Percentiles rank a stretch among this genome's conserved stretches.
phyloP scores from a whole-genome alignment of 495 filamentous ascomycete species.

The Copromyces sp. region DNA sequence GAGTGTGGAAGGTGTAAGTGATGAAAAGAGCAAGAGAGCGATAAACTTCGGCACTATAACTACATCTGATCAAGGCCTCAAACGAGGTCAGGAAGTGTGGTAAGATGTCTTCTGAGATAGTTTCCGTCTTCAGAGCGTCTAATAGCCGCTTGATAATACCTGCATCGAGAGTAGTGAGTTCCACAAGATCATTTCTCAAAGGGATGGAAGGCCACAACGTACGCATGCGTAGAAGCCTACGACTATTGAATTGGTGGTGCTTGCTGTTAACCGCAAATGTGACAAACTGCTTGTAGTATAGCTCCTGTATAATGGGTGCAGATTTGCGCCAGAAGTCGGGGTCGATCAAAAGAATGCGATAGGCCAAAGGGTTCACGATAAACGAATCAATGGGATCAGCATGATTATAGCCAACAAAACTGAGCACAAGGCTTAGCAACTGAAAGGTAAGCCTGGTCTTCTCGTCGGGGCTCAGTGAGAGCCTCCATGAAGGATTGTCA shows the following conservation, averaged over 20 bases:
- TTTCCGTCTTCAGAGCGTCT: constrained; percentile 77
- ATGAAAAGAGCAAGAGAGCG: constrained; percentile 86
- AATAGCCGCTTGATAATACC: constrained; percentile 83
- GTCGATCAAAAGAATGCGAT: constrained; percentile 83
- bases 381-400: constrained; percentile 70
- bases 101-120: constrained; percentile 58
- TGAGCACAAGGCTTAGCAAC: constrained; percentile 65
- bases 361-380: constrained; percentile 91
- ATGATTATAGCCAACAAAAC: constrained; percentile 78
- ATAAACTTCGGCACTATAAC: constrained; percentile 69
- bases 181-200: not conserved
- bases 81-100: constrained; percentile 69
- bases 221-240: constrained; percentile 82
- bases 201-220: constrained; percentile 31
- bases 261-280: constrained; percentile 76
- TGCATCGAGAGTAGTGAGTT: constrained; percentile 27
- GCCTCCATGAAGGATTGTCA: constrained; percentile 29
- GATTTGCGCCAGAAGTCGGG: constrained; percentile 83
- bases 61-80: constrained; percentile 63
- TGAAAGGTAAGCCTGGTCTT: constrained; percentile 55
- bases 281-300: constrained; percentile 89
- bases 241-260: constrained; percentile 82
- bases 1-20: constrained; percentile 79
- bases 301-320: constrained; percentile 57
- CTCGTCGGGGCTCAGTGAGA: constrained; percentile 39